phyloP scores from a whole-genome alignment of 2,329 filamentous ascomycete genomes.

The Thielaviopsis punctulata region DNA sequence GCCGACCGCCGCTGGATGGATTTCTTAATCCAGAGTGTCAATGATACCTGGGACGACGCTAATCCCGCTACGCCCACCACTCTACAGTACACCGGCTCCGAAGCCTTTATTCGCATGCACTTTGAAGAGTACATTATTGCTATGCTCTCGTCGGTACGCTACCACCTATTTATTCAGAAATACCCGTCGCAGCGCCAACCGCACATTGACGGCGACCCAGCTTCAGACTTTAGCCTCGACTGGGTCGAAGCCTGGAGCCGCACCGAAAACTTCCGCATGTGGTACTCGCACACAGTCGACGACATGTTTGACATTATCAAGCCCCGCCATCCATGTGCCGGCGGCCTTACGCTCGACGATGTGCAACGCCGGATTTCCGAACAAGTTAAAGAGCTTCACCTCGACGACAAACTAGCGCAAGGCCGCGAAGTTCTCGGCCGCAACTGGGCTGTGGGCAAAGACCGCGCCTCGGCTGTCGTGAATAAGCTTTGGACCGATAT shows the following conservation, averaged over 20 bases:
- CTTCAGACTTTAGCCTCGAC: constrained; percentile 63
- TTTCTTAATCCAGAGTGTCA: constrained; percentile 78
- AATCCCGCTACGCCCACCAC: constrained; percentile 85
- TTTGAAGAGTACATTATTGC: constrained; percentile 94
- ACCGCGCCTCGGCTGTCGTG: constrained; percentile 75
- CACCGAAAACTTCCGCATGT: constrained; percentile 85
- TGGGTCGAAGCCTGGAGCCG: constrained; percentile 77
- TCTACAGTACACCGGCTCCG: constrained; percentile 84
- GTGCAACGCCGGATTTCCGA: constrained; percentile 78
- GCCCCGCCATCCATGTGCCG: constrained; percentile 82
- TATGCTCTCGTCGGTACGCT: constrained; percentile 76
- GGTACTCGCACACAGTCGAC: constrained; percentile 62
- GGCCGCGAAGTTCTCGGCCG: constrained; percentile 75
- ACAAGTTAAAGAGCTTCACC: constrained; percentile 82
- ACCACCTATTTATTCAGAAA: constrained; percentile 50
- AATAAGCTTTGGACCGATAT: constrained; percentile 83
- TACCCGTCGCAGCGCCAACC: constrained; percentile 41
- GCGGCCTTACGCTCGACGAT: constrained; percentile 83
- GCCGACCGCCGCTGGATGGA: constrained; percentile 95
- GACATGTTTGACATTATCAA: constrained; percentile 91
- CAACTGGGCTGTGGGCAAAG: constrained; percentile 71
- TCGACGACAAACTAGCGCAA: constrained; percentile 76
- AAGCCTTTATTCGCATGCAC: constrained; percentile 92
- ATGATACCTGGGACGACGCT: constrained; percentile 89
- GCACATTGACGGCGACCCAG: constrained; percentile 66